Base-by-base conservation (phyloP, 2,329 filamentous ascomycete species). In the Aspergillus sp. region DNA sequence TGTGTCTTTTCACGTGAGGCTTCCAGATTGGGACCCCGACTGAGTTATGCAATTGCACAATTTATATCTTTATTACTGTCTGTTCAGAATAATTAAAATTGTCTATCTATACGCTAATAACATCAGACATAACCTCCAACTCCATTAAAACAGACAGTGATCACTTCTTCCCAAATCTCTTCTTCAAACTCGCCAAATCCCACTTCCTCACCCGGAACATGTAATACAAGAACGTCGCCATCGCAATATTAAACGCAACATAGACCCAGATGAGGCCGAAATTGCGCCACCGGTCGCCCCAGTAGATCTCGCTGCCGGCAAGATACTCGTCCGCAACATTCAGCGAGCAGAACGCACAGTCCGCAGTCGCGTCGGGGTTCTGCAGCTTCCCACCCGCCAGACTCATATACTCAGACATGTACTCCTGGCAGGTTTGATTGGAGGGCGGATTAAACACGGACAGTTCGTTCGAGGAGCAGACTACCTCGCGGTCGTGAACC, bases 381-480 rank as follows among this genome's bases (percentile, higher is more conserved):
- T 73, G 45, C 1, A 91, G 72, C 47, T 81, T 82, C 0, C 87
- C 88, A 0, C 83, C 83, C 0, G 76, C 73, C 0, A 60, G 33
- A 0, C 57, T 25, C 1, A 86, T 81, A 63, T 84, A 89, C 0
- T 68, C 19, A 0, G 59, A 44, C 64, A 91, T 71, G 68, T 90
- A 93, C 11, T 83, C 65, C 0, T 59, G 66, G 67, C 90, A 93
- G 0, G 83, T 89, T 66, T 77, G 61, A 17, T 81, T 80, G 0
- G 61, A 61, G 0, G 84, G 81, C 0, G 91, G 87, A 3, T 84
- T 69, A 67, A 96, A 88, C 33, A 75, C 69, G 7, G 91, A 76
- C 55, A 84, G 82, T 70, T 96, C 93, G 66, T 88, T 88, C 4
- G 71, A 60, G 0, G 88, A 86, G 73, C 92, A 96, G 0, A 71